These are phyloP conservation scores for Wakefieldia striispora DNA, from an alignment of 768 basidiomycete genomes.

Conservation along the genomic window DNA sequence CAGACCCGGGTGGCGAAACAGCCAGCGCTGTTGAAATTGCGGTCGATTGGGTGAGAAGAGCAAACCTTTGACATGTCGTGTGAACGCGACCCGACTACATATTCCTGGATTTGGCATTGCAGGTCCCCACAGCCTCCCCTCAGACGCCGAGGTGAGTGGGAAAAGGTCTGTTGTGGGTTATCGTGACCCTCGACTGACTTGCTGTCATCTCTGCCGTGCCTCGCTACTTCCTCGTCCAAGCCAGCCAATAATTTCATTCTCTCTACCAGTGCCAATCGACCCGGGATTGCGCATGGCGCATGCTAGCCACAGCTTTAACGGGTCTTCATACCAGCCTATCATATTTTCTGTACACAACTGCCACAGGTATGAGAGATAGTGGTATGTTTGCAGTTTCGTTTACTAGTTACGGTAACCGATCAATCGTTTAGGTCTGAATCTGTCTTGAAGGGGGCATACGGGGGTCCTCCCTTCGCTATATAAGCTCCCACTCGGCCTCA, in stretches of 20 bases:
- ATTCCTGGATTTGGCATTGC: neutral
- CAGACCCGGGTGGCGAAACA: neutral
- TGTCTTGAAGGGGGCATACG: neutral
- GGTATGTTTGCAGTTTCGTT: neutral
- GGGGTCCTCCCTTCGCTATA: constrained; percentile 6
- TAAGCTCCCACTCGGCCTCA: constrained; percentile 4
- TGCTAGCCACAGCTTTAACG: neutral
- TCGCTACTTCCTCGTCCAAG: neutral
- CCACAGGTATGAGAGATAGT: neutral
- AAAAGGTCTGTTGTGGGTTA: too few species aligned
- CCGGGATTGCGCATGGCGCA: too few species aligned
- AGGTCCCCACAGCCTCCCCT: too few species aligned
- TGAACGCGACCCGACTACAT: too few species aligned
- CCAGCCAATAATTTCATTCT: too few species aligned
- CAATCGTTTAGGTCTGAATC: neutral
- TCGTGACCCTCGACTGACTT: neutral
- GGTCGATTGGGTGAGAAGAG: neutral
- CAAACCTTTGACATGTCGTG: too few species aligned
- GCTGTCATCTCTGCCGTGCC: constrained; percentile 17
- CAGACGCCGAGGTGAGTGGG: too few species aligned
- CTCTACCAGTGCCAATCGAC: too few species aligned
- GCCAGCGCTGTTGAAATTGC: constrained; percentile 20
- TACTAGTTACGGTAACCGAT: neutral
- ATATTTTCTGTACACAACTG: constrained; percentile 8
- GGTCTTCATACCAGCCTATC: constrained; percentile 22